Base-by-base conservation (phyloP, 192 early-diverging fungal genomes). In the Gonapodya sp. region DNA sequence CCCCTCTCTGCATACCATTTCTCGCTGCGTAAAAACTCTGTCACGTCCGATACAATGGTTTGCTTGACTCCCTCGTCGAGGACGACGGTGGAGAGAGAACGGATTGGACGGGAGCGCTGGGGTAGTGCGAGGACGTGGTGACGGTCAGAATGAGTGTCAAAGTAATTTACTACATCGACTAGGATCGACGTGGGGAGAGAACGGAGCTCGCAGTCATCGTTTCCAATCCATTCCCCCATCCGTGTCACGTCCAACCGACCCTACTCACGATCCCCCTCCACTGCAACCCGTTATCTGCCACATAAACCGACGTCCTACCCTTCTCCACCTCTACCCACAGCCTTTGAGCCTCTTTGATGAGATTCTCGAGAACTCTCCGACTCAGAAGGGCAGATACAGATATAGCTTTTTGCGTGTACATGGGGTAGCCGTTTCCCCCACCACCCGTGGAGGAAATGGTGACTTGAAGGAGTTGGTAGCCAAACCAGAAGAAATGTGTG, bases 221-320 rank as follows among this genome's bases (percentile, higher is more conserved):
- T n/a, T n/a, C n/a, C n/a, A n/a, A n/a, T 16, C 24, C 46, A 64
- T 64, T 64, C 24, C 46, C 8, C 46, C 8, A 64, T 64, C 46
- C 46, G 24, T 24, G 46, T 16, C 46, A 64, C 8, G 46, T 64
- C 8, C 46, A 24, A 64, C 8, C 8, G 8, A 64, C 46, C 8
- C 8, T 16, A 64, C 46, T 24, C 75, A 18, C 34, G 18, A 86
- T 88, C 1, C 88, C 81, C 34, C 85, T 73, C 92, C 92, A 93
- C 36, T 86, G 87, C 8, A 90, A 91, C 79, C 92, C 92, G 75
- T 91, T 87, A 84, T 93, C 92, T 2, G 87, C 90, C 18, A 88
- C 87, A 79, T 89, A 92, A 1, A 93, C 89, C 24, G 92, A 86
- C 1, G 91, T 93, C 1, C 91, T 79, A 1, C 86, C 82, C 32